These are phyloP conservation scores for Tribonema minus DNA, from an alignment of 108 stramenopile species.

Conservation along the genomic window DNA sequence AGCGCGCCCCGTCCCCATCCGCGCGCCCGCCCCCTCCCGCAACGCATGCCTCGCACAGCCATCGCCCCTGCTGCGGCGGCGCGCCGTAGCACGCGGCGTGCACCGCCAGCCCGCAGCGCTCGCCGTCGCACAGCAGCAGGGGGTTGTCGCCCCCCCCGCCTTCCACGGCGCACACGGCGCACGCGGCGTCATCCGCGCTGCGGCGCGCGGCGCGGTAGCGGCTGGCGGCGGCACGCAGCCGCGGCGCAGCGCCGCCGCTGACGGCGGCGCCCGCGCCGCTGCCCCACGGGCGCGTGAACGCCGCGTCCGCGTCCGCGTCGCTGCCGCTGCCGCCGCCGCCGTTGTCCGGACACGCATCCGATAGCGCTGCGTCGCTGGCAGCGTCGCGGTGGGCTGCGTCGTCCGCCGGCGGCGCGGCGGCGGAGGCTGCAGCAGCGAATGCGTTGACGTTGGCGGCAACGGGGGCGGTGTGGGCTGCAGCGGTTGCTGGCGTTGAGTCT, in stretches of 20 bases:
- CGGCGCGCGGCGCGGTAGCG: not conserved
- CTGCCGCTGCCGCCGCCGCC: not conserved
- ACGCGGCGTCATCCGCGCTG: not conserved
- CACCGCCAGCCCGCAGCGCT: conserved; percentile 22
- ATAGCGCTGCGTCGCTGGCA: not conserved
- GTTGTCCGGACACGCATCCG: too few species aligned
- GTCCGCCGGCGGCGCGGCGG: not conserved
- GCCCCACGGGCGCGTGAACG: not conserved
- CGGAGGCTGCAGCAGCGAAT: too few species aligned
- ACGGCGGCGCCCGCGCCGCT: not conserved
- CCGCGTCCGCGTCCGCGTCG: not conserved
- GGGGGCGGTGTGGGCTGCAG: too few species aligned
- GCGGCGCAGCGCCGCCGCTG: not conserved
- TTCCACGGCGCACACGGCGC: conserved; percentile 25
- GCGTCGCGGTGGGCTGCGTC: not conserved
- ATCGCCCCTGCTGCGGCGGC: conserved; percentile 3
- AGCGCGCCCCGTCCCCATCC: not conserved
- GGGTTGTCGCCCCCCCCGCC: conserved; percentile 30
- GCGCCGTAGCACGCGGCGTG: conserved; percentile 41
- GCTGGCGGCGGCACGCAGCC: not conserved
- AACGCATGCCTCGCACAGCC: conserved; percentile 39
- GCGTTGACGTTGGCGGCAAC: too few species aligned
- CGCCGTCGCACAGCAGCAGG: conserved; percentile 39
- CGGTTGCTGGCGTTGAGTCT: too few species aligned
- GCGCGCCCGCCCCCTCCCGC: not conserved